Evolutionary conservation across 2,329 filamentous ascomycete species (phyloP), one percentile per base, ranked within the genome.

Genomic region (Macrophomina pseudophaseolina): DNA sequence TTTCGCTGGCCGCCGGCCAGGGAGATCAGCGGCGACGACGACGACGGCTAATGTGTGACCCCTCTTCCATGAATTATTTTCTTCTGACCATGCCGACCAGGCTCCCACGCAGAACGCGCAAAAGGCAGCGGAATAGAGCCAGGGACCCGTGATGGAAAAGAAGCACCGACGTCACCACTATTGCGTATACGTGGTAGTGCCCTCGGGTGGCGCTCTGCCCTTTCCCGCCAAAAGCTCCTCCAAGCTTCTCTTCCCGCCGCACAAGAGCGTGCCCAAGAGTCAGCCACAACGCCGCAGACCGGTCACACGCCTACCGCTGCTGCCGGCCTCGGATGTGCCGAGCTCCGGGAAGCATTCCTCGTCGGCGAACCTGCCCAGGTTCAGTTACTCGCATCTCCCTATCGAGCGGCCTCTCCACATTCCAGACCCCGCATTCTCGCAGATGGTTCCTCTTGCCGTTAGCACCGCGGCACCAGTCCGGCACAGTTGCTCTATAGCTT

Each of bases 361-460:
- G 5, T 28, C 54, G 54, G 54, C 8, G n/a, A 8, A 40, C 2
- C 23, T 58, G 12, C 4, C 54, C 52, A 40, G 8, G 11, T 40
- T 28, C n/a, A 40, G 52, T 33, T 40, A 40, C 49, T 33, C 30
- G 32, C 1, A 38, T 54, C 30, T 18, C 30, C 18, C 6, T 23
- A 33, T 16, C 30, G 52, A 35, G 8, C 16, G 16, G 11, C 16
- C 12, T 23, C 38, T 58, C 54, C 54, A 44, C 54, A 44, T n/a
- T 58, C 12, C 35, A 14, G 33, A 58, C 54, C 54, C 54, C 54
- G 54, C 54, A 58, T 58, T 58, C 8, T 28, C 35, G 54, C 23
- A 28, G 18, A 58, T 44, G 40, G 14, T 30, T 18, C 54, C 54
- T 18, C 54, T 40, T n/a, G 12, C 5, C 11, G 54, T 58, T 58